phyloP scores from a whole-genome alignment of 2,329 filamentous ascomycete species.

The Blumeria hordei region DNA sequence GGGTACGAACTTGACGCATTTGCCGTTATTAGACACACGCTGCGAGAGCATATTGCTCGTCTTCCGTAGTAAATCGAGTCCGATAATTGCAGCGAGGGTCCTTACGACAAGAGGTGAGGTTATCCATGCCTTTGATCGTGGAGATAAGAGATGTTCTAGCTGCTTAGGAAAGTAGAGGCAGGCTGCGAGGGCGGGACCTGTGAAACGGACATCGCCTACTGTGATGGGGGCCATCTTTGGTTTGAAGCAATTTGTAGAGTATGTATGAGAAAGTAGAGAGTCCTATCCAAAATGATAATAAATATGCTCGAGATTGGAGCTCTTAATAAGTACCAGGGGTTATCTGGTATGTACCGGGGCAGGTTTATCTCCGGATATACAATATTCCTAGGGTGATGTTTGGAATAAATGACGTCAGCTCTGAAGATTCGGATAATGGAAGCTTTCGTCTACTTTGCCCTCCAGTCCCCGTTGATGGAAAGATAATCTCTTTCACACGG shows the following conservation, averaged over 20 bases:
- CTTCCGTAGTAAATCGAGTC: slow-evolving; percentile 23
- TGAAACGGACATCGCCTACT: slow-evolving; percentile 5
- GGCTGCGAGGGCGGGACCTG: slow-evolving; percentile 8
- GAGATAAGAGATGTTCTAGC: slow-evolving; percentile 7
- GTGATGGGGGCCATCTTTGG: not conserved
- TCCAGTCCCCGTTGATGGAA: too few species aligned
- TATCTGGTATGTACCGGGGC: too few species aligned
- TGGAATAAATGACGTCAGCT: too few species aligned
- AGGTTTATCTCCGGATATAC: too few species aligned
- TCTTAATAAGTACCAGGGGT: not conserved
- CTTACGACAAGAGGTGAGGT: slow-evolving; percentile 6
- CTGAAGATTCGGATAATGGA: too few species aligned
- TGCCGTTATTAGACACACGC: slow-evolving; percentile 24
- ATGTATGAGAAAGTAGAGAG: too few species aligned
- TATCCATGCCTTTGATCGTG: slow-evolving; percentile 4
- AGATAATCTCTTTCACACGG: too few species aligned
- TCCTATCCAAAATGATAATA: too few species aligned
- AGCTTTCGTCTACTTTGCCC: too few species aligned
- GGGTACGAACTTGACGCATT: slow-evolving; percentile 32
- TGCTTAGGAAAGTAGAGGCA: slow-evolving; percentile 10
- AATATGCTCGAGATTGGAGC: not conserved
- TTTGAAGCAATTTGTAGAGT: not conserved
- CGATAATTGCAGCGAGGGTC: slow-evolving; percentile 18
- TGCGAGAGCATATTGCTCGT: slow-evolving; percentile 27
- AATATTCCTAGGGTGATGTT: too few species aligned